Evolutionary conservation across 352 stramenopile genomes (phyloP), one percentile per base, ranked within the genome.

Genomic region (Vaucheria bursata): DNA sequence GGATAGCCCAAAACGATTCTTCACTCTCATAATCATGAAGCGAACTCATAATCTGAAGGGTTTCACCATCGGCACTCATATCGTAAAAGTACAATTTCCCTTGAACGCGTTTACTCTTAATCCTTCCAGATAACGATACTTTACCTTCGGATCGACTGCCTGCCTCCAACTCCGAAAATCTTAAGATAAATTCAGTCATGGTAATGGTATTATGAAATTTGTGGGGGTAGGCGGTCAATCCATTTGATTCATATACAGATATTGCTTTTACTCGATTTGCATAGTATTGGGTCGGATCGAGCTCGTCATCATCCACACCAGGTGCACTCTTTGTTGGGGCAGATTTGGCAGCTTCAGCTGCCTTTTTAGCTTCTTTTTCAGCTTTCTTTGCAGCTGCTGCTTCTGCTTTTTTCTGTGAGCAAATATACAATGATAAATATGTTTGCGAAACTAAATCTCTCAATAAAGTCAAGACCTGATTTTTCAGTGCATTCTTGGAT

Each of bases 1-100:
- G 50, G 37, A 85, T 73, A 50, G 87, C 85, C 72, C 87, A 82
- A 85, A 96, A 96, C 8, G 83, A 88, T 59, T 94, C 88, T 33
- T 90, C 85, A 2, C 84, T 85, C 4, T 84, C 85, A 74, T 93
- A 94, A 53, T 88, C 87, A 53, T 86, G 85, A 5, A 91, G 84
- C 49, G 89, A 92, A 53, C 89, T 93, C 95, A 99, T 99, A 78
- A 99, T 89, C 88, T 99, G 96, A 1, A 85, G 72, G 8, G 74
- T 85, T 31, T 72, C 78, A n/a, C 80, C 80, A 39, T 85, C 80
- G n/a, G 78, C 80, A 52, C 93, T 90, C 50, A 99, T 76, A 86
- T 97, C 95, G 85, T 98, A 98, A 86, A 99, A 99, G 70, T 97
- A 90, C 34, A 99, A 88, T 87, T 99, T 94, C 69, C 95, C 95